Evolutionary conservation across 352 stramenopile genomes (phyloP).

Genomic region (Pythium oligandrum): DNA sequence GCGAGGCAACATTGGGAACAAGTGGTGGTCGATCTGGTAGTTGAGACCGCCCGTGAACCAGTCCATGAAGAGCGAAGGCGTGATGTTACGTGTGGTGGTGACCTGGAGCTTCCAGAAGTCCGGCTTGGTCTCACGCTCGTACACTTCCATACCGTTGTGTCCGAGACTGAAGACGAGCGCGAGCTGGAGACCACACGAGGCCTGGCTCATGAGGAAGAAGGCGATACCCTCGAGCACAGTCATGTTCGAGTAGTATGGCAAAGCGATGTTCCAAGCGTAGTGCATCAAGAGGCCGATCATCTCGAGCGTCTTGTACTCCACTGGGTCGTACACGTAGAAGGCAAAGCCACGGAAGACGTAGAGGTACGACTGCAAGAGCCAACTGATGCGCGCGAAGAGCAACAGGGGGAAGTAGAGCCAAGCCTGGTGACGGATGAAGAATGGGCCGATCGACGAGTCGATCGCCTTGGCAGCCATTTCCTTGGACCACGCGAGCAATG

Average conservation of each 20-base stretch:
- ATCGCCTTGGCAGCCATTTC: constrained; percentile 90
- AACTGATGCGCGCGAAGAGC: constrained; percentile 94
- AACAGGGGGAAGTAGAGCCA: constrained; percentile 97
- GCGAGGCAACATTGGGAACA: constrained; percentile 97
- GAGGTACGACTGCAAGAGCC: constrained; percentile 95
- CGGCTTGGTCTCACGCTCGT: constrained; percentile 92
- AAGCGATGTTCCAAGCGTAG: constrained; percentile 90
- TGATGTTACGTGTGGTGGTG: constrained; percentile 97
- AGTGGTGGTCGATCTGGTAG: constrained; percentile 98
- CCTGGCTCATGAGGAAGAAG: constrained; percentile 85
- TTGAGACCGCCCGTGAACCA: constrained; percentile 98
- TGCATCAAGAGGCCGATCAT: constrained; percentile 78
- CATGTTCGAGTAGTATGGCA: constrained; percentile 65
- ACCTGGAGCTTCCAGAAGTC: constrained; percentile 99
- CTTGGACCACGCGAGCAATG: constrained; percentile 95
- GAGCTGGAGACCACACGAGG: constrained; percentile 92
- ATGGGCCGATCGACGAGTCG: constrained; percentile 78
- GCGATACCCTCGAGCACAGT: constrained; percentile 57
- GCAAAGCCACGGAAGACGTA: constrained; percentile 91
- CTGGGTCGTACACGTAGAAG: constrained; percentile 76
- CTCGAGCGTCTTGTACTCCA: constrained; percentile 85
- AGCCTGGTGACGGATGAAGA: constrained; percentile 92
- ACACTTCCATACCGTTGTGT: constrained; percentile 98
- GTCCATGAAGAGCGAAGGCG: constrained; percentile 91
- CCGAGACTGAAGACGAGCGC: constrained; percentile 96